phyloP scores from a whole-genome alignment of 176 grass and related monocot genomes.

The Tillandsia leiboldiana region DNA sequence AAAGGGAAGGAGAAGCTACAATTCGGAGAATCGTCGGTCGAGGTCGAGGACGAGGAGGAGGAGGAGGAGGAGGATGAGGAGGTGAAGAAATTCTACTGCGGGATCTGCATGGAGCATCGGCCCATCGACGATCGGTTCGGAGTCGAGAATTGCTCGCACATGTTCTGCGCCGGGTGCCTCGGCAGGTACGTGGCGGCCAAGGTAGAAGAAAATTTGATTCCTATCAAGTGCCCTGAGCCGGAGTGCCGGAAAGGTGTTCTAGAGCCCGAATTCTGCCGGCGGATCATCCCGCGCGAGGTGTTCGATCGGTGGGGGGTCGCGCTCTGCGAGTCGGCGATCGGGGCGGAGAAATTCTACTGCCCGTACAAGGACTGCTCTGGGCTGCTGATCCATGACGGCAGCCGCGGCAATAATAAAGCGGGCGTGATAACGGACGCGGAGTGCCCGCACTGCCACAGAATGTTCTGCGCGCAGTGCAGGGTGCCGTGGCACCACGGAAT shows the following conservation, averaged over 20 bases:
- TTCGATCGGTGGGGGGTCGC: constrained; percentile 42
- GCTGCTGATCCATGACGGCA: constrained; percentile 25
- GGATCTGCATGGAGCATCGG: constrained; percentile 45
- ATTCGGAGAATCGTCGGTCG: not conserved
- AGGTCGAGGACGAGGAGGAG: not conserved
- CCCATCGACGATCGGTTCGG: constrained; percentile 16
- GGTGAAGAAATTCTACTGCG: constrained; percentile 18
- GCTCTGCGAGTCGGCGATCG: constrained; percentile 47
- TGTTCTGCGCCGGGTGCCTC: constrained; percentile 41
- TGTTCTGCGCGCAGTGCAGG: constrained; percentile 46
- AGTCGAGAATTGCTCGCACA: constrained; percentile 29
- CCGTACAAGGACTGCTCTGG: constrained; percentile 69
- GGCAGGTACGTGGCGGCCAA: constrained; percentile 25
- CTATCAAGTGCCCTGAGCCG: constrained; percentile 40
- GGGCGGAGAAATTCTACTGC: constrained; percentile 56
- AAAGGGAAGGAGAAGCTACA: constrained; percentile 9
- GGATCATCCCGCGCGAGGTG: constrained; percentile 31
- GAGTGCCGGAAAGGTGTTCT: constrained; percentile 27
- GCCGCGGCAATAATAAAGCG: too few relatives aligned
- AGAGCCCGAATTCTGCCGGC: constrained; percentile 31
- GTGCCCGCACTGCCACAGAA: constrained; percentile 59
- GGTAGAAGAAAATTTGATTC: constrained; percentile 24
- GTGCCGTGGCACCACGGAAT: constrained; percentile 58
- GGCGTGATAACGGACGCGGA: constrained; percentile 27
- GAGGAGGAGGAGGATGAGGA: not conserved